Evolutionary conservation across 2,329 filamentous ascomycete genomes (phyloP).

Genomic region (Neocucurbitaria cava): DNA sequence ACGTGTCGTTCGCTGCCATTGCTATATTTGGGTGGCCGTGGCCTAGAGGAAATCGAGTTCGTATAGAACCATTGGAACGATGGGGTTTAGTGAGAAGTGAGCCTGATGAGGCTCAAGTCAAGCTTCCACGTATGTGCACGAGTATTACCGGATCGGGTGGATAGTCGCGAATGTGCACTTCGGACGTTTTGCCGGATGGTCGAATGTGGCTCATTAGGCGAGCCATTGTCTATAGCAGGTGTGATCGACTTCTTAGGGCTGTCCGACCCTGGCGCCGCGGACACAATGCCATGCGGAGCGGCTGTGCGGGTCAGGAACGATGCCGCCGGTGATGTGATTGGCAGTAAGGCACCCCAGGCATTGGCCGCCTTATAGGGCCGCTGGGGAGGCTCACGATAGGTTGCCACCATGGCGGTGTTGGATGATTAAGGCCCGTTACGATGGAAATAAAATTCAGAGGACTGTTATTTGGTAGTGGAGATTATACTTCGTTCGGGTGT

Average conservation of each 20-base stretch:
- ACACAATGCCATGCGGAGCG: conserved; percentile 7
- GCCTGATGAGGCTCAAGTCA: conserved; percentile 23
- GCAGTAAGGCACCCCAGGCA: conserved; percentile 1
- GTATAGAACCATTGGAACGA: conserved; percentile 11
- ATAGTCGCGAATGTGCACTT: conserved; percentile 15
- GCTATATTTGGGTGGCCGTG: conserved; percentile 20
- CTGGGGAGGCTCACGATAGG: conserved; percentile 11
- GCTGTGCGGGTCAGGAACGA: conserved; percentile 10
- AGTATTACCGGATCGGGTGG: conserved; percentile 12
- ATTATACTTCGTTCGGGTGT: not conserved
- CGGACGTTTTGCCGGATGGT: not conserved
- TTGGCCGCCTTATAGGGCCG: conserved; percentile 13
- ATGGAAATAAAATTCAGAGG: not conserved
- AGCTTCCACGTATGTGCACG: conserved; percentile 15
- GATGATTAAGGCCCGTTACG: not conserved
- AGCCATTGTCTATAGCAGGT: conserved; percentile 8
- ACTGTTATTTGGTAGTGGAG: not conserved
- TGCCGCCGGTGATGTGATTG: not conserved
- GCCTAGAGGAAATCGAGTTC: not conserved
- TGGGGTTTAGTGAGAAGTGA: conserved; percentile 8
- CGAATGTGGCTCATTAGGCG: conserved; percentile 11
- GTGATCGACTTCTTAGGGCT: not conserved
- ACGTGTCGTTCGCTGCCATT: conserved; percentile 7
- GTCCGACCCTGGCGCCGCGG: not conserved
- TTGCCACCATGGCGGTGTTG: conserved; percentile 12